A percentile compares a stretch with the other conserved stretches of the same genome.
Evolutionary conservation across 2,329 filamentous ascomycete genomes (phyloP).

Genomic region (Cladophialophora psammophila): DNA sequence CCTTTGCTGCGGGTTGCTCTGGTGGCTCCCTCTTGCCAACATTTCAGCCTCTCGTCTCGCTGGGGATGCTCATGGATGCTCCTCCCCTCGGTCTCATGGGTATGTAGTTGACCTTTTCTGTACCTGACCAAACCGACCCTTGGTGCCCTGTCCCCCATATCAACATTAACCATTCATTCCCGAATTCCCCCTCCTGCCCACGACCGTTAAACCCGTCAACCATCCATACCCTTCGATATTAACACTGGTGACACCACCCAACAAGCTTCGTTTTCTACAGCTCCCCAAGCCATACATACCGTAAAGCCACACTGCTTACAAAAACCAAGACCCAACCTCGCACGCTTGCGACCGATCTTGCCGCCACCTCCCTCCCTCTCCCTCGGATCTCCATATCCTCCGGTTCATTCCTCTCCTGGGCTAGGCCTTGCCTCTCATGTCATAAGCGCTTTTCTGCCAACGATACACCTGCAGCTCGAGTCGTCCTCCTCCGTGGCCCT

Average conservation of each 20-base stretch:
- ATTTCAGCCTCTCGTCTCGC: neutral
- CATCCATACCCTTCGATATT: constrained; percentile 2
- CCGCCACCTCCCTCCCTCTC: constrained; percentile 15
- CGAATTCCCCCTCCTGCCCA: constrained; percentile 5
- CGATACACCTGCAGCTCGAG: constrained; percentile 26
- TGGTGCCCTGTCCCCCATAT: neutral
- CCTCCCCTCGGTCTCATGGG: neutral
- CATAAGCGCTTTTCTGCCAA: constrained; percentile 31
- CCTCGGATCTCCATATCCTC: constrained; percentile 10
- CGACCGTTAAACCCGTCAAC: neutral
- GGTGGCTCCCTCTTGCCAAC: neutral
- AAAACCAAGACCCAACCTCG: constrained; percentile 9
- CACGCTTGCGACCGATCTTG: constrained; percentile 13
- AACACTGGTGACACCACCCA: neutral
- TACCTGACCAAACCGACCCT: constrained; percentile 3
- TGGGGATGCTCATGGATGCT: neutral
- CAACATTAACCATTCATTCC: neutral
- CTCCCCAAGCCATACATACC: neutral
- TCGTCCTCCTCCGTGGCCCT: constrained; percentile 10
- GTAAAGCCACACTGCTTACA: constrained; percentile 4
- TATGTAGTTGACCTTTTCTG: neutral
- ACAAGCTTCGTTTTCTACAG: constrained; percentile 1
- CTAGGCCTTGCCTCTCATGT: constrained; percentile 27
- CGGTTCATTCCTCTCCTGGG: constrained; percentile 16
- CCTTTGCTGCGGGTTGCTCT: constrained; percentile 1